These are phyloP conservation scores for Colletotrichum spaethianum DNA, from an alignment of 2,329 filamentous ascomycete genomes.

Conservation along the genomic window DNA sequence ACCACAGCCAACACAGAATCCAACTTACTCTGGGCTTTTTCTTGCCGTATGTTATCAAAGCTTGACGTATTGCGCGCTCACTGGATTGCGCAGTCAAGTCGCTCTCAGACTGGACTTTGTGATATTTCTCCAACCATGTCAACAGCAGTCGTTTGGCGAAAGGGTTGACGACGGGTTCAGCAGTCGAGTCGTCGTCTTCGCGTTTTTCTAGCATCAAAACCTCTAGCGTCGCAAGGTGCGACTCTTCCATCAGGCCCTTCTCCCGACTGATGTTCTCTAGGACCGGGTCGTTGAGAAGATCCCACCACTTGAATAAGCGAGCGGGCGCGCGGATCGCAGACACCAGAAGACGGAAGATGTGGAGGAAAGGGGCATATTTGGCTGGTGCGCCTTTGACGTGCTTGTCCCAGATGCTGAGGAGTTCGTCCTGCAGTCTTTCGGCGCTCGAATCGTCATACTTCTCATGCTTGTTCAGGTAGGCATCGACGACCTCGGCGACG, in stretches of 20 bases:
- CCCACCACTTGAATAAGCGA: slow-evolving; percentile 80
- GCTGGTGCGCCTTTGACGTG: slow-evolving; percentile 70
- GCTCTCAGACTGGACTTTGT: slow-evolving; percentile 48
- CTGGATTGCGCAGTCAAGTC: slow-evolving; percentile 58
- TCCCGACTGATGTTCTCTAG: slow-evolving; percentile 45
- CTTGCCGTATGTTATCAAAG: slow-evolving; percentile 74
- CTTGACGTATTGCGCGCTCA: slow-evolving; percentile 65
- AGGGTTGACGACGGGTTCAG: slow-evolving; percentile 56
- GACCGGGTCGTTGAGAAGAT: slow-evolving; percentile 70
- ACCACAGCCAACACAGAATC: background rate
- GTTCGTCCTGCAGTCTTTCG: slow-evolving; percentile 82
- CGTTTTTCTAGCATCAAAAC: slow-evolving; percentile 75
- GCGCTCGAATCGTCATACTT: slow-evolving; percentile 77
- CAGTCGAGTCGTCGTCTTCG: slow-evolving; percentile 63
- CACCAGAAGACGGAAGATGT: slow-evolving; percentile 74
- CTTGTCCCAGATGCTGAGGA: slow-evolving; percentile 76
- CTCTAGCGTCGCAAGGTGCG: slow-evolving; percentile 74
- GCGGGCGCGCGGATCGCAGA: slow-evolving; percentile 74
- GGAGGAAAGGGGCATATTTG: slow-evolving; percentile 77
- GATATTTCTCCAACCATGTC: slow-evolving; percentile 68
- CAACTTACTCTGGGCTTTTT: slow-evolving; percentile 71
- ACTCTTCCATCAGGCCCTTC: slow-evolving; percentile 72
- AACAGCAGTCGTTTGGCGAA: slow-evolving; percentile 71
- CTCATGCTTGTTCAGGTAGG: slow-evolving; percentile 77
- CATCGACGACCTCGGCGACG: slow-evolving; percentile 72